Conservation (phyloP, 2,329 filamentous ascomycete species). For the Alternaria incomplexa region DNA sequence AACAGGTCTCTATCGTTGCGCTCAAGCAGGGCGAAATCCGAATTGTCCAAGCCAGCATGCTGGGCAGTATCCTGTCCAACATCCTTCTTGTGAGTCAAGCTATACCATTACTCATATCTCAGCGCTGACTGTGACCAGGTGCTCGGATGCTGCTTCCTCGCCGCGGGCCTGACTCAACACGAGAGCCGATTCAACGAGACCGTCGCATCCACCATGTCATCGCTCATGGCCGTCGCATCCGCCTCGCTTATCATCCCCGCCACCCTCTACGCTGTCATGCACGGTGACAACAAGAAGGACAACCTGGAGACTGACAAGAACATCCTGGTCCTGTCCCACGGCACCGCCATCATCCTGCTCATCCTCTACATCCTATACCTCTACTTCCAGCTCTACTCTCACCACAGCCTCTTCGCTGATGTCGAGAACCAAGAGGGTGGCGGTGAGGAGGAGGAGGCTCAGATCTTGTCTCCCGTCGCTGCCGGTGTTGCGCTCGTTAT, state of each 20-base stretch:
- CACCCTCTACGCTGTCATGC: conserved; percentile 58
- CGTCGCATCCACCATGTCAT: conserved; percentile 78
- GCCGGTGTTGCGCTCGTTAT: conserved; percentile 55
- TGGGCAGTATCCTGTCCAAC: conserved; percentile 94
- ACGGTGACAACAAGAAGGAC: conserved; percentile 40
- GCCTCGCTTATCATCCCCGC: conserved; percentile 62
- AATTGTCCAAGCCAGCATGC: conserved; percentile 97
- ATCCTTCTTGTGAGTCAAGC: conserved; percentile 70
- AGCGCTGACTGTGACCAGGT: conserved; percentile 60
- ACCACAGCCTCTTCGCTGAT: conserved; percentile 56
- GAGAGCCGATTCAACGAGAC: conserved; percentile 70
- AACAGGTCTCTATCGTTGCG: conserved; percentile 87
- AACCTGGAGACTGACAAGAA: conserved; percentile 54
- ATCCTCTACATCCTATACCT: conserved; percentile 62
- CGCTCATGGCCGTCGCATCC: conserved; percentile 62
- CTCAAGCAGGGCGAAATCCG: conserved; percentile 84
- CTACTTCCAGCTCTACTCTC: conserved; percentile 61
- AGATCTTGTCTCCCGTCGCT: conserved; percentile 54
- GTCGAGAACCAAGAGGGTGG: conserved; percentile 40
- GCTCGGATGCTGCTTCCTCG: conserved; percentile 61
- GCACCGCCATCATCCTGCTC: conserved; percentile 61
- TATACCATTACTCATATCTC: conserved; percentile 22
- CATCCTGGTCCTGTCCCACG: conserved; percentile 58
- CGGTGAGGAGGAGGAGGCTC: conserved; percentile 42
- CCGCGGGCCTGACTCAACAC: conserved; percentile 53